Base-by-base conservation (phyloP, 345 rosid genomes). In the Lenwebbia sp. region DNA sequence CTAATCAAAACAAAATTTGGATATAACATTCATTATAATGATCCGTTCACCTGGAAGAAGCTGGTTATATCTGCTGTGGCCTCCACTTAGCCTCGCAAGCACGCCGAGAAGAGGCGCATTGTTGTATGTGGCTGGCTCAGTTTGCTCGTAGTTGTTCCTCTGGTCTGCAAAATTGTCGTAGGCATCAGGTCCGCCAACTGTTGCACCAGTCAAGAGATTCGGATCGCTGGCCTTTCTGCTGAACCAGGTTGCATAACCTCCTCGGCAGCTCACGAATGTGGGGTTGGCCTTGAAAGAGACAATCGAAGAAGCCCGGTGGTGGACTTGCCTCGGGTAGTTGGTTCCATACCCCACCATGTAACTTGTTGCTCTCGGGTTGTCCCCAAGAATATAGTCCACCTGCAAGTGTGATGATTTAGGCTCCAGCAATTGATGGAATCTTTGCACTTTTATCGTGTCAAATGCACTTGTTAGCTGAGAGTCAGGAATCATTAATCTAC, bases 51-150 rank as follows among this genome's bases (percentile, higher is more conserved):
- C 98, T 86, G 98, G 99, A 89, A 97, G 96, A 87, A 97, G 94
- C 91, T 97, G 99, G 88, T 95, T 94, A 50, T 91, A 94, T 4
- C 94, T 92, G 0, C 95, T 86, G 23, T 90, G 95, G 30, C 97
- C 99, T 70, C 93, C 94, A 82, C 88, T 86, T 13, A 97, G 90
- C 22, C 99, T 88, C 47, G 99, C 99, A 89, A 98, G 90, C 84
- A 96, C 90, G 54, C 99, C 99, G 22, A 98, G 92, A 14, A 98
- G 90, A 41, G 99, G 99, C 76, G 99, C 99, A 88, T 98, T 98
- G 91, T 96, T 98, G 90, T 98, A 98, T 51, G 99, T 96, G 81
- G 99, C 99, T 55, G 99, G 99, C 88, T 98, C 99, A 13, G 99
- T 96, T 88, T 98, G 99, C 88, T 98, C 96, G 81, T 96, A 98